Evolutionary conservation across 768 basidiomycete genomes (phyloP), one percentile per base, ranked within the genome.

Genomic region (Antrodiella citrinella): DNA sequence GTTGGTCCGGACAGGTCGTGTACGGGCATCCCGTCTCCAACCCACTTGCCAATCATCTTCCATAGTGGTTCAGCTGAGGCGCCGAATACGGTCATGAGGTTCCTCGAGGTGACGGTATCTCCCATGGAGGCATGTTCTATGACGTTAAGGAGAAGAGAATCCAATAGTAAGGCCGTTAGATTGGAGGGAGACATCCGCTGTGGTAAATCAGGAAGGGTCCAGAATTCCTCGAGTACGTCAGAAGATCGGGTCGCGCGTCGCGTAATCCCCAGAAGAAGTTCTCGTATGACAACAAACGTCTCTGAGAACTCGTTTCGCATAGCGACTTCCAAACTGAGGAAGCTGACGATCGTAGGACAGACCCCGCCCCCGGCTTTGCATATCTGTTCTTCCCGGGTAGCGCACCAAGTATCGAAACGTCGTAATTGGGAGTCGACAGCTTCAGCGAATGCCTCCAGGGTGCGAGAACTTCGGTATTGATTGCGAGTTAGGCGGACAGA

Each of bases 381-480:
- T 45, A 91, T 83, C 0, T 70, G 69, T 57, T 83, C 80, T 64
- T 92, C 90, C 50, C 70, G 72, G 12, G 60, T 62, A 1, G 88
- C 80, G 60, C 87, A 90, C 86, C 87, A 91, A 4, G 57, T 61
- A 49, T 86, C 76, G 53, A 91, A 79, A 3, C 54, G 54, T 19
- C 70, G 74, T 3, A 89, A 66, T 49, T 86, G 78, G 19, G 67
- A 56, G 52, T 81, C 79, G 43, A 91, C 67, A 0, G 86, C 87
- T 49, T 90, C 86, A 1, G 84, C 78, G 60, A 90, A 90, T 0
- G 90, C 90, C 62, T 91, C 86, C n/a, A 87, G 65, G 0, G 86
- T 89, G 25, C 74, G 76, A 9, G 81, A 79, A 9, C 56, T 58
- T 51, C 60, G 53, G 26, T 53, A 48, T 46, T 20, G 26, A 19